Evolutionary conservation across 140 eudicot species (phyloP).

Genomic region (Stevia rebaudiana): DNA sequence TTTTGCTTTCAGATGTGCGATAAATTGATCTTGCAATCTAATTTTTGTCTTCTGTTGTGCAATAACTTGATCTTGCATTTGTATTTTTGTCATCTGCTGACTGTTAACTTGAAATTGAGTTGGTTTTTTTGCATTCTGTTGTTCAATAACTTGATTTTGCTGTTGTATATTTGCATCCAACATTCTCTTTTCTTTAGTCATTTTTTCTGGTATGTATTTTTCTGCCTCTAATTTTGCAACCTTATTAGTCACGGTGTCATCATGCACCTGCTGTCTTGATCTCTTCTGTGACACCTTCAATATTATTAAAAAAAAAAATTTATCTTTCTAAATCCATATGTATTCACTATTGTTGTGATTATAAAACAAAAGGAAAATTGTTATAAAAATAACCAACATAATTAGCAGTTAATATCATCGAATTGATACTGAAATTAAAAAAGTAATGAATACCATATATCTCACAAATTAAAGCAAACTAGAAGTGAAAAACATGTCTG

Average conservation of each 20-base stretch:
- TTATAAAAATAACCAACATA: background rate
- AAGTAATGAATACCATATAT: background rate
- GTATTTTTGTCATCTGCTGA: background rate
- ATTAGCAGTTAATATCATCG: background rate
- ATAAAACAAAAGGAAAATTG: background rate
- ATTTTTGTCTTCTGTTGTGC: background rate
- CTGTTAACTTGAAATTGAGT: background rate
- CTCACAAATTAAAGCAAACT: background rate
- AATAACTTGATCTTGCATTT: background rate
- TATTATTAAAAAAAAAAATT: background rate
- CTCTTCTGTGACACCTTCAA: slow-evolving; percentile 10
- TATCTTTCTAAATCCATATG: background rate
- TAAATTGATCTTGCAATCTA: background rate
- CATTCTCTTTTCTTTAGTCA: background rate
- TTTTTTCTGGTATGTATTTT: background rate
- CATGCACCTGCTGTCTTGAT: background rate
- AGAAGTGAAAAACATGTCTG: background rate
- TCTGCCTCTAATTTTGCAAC: background rate
- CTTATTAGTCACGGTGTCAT: background rate
- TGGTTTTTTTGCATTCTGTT: background rate
- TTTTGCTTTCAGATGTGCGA: background rate
- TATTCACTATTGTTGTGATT: background rate
- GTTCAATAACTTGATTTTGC: background rate
- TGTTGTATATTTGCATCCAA: background rate
- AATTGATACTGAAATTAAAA: background rate